These are phyloP conservation scores for Colletotrichum shisoi DNA, from an alignment of 2,329 filamentous ascomycete species.

Conservation along the genomic window DNA sequence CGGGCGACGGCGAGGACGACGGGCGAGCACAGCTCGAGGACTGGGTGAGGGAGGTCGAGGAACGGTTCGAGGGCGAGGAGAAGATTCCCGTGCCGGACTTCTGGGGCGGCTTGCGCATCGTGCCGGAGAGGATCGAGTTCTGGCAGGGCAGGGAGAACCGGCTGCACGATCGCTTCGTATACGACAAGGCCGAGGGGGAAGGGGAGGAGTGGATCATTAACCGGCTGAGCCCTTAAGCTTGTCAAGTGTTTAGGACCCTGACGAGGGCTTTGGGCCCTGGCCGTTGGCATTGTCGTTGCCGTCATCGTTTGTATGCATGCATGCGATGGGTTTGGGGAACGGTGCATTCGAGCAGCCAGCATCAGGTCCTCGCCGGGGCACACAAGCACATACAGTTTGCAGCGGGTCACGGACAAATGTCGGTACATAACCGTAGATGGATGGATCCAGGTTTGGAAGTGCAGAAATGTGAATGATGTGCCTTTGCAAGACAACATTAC, in stretches of 20 bases:
- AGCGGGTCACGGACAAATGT: no score
- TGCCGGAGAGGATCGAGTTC: constrained; percentile 90
- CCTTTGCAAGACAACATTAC: constrained; percentile 30
- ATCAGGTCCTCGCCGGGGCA: background rate
- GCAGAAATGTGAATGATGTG: constrained; percentile 10
- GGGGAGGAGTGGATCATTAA: constrained; percentile 70
- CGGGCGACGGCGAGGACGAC: constrained; percentile 59
- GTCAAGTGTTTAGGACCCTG: no score
- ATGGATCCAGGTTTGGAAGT: background rate
- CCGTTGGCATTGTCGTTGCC: no score
- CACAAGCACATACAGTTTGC: no score
- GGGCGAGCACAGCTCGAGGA: constrained; percentile 77
- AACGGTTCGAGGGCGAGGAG: constrained; percentile 75
- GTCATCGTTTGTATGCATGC: background rate
- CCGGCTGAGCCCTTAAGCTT: constrained; percentile 72
- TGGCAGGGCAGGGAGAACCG: constrained; percentile 92
- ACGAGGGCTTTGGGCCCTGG: no score
- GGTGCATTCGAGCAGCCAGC: background rate
- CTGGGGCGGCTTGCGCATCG: constrained; percentile 89
- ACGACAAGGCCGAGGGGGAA: constrained; percentile 66
- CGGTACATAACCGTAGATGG: background rate
- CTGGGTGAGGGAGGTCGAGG: constrained; percentile 79
- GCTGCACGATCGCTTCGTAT: constrained; percentile 92
- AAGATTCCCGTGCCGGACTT: constrained; percentile 90
- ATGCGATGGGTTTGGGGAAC: background rate